phyloP scores from a whole-genome alignment of 2,329 filamentous ascomycete genomes.

The Fusarium sp. region DNA sequence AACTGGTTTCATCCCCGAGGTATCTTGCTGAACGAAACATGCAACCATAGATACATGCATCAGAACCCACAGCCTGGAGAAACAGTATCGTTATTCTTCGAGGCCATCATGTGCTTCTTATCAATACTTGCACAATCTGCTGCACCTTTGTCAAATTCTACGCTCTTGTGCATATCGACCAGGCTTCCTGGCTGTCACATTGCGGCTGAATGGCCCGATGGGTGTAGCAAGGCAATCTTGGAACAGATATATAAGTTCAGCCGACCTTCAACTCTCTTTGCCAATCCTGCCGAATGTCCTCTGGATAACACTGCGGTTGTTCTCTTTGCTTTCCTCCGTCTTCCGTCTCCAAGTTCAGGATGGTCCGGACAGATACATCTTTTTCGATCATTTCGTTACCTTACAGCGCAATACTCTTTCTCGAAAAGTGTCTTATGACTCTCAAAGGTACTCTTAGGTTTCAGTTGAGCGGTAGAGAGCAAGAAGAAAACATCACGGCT shows the following conservation, averaged over 20 bases:
- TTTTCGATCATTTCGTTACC: background rate
- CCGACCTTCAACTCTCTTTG: background rate
- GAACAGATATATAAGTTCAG: background rate
- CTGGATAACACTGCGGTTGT: background rate
- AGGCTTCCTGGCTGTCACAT: background rate
- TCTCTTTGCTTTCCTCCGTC: background rate
- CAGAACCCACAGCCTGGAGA: background rate
- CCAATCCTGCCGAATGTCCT: background rate
- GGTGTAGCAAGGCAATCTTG: constrained; percentile 1
- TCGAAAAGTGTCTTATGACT: background rate
- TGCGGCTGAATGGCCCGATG: background rate
- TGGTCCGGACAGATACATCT: background rate
- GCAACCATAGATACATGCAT: background rate
- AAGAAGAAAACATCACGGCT: background rate
- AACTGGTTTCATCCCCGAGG: background rate
- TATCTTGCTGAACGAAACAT: background rate
- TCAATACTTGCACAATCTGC: background rate
- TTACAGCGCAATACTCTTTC: background rate
- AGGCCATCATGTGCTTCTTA: background rate
- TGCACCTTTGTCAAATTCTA: background rate
- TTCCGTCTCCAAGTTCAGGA: background rate
- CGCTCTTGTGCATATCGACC: background rate
- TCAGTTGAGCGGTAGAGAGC: background rate
- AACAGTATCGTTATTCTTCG: too few species aligned
- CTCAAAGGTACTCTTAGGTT: background rate